These are phyloP conservation scores for Scutellaria barbata DNA, from an alignment of 257 asterid species.

Conservation along the genomic window DNA sequence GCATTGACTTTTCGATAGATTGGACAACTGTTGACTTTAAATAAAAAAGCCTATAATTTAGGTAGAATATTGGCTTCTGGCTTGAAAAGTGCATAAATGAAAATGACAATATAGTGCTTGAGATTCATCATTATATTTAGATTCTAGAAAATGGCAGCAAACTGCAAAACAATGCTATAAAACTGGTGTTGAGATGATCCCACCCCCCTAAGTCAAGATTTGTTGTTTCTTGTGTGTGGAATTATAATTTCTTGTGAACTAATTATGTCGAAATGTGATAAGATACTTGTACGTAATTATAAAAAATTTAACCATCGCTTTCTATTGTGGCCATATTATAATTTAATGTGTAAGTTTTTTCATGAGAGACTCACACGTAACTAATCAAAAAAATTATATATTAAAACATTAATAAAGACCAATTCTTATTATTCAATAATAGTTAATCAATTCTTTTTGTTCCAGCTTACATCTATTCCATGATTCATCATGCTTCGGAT, in stretches of 20 bases:
- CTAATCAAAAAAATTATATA: no score
- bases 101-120: slow-evolving; percentile 39
- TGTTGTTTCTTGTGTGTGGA: slow-evolving; percentile 18
- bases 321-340: no score
- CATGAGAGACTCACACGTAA: no score
- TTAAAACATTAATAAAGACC: no score
- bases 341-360: no score
- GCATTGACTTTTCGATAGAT: slow-evolving; percentile 40
- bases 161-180: slow-evolving; percentile 24
- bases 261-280: background rate
- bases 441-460: no score
- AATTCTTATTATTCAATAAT: no score
- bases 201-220: slow-evolving; percentile 33
- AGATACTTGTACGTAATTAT: background rate
- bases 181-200: slow-evolving; percentile 40
- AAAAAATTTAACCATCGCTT: no score
- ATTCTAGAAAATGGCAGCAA: slow-evolving; percentile 20
- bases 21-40: slow-evolving; percentile 44
- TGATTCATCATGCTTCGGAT: no score
- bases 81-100: slow-evolving; percentile 19
- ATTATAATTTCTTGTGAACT: background rate
- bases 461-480: no score
- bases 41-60: slow-evolving; percentile 42
- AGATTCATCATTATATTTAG: slow-evolving; percentile 27
- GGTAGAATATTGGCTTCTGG: slow-evolving; percentile 33